Conservation (phyloP, 2,329 filamentous ascomycete species). For the Aureobasidium mangrovei region DNA sequence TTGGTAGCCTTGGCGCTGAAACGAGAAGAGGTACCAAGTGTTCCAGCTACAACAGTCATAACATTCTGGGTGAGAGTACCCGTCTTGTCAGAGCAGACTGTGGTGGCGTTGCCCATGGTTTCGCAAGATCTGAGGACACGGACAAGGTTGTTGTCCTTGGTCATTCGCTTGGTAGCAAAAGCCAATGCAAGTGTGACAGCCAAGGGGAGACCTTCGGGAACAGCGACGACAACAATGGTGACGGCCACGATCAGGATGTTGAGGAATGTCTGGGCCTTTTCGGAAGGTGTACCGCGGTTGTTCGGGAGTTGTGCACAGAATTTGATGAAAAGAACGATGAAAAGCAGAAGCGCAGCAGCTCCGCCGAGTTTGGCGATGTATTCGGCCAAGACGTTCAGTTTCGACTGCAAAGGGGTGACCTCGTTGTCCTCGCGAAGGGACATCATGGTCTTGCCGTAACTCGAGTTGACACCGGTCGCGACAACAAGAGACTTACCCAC, state of each 20-base stretch:
- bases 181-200: slow-evolving; percentile 61
- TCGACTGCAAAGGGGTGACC: slow-evolving; percentile 69
- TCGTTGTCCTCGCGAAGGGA: slow-evolving; percentile 67
- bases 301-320: slow-evolving; percentile 62
- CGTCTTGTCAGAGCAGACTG: slow-evolving; percentile 74
- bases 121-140: slow-evolving; percentile 59
- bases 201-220: slow-evolving; percentile 57
- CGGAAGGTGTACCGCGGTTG: slow-evolving; percentile 48
- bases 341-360: slow-evolving; percentile 67
- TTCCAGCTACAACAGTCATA: slow-evolving; percentile 68
- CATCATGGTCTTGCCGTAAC: slow-evolving; percentile 69
- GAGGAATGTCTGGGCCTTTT: slow-evolving; percentile 66
- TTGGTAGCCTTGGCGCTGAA: slow-evolving; percentile 36
- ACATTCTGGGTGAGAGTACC: slow-evolving; percentile 66
- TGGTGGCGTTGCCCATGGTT: slow-evolving; percentile 63
- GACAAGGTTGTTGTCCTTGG: slow-evolving; percentile 64
- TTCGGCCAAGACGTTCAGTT: slow-evolving; percentile 67
- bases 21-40: slow-evolving; percentile 50
- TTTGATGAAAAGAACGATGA: slow-evolving; percentile 77
- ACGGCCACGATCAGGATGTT: slow-evolving; percentile 56
- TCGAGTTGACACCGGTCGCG: slow-evolving; percentile 63
- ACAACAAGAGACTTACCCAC: slow-evolving; percentile 69
- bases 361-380: slow-evolving; percentile 74
- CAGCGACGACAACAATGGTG: slow-evolving; percentile 60
- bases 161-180: slow-evolving; percentile 58